Evolutionary conservation across 129 eudicot species (phyloP), one percentile per base, ranked within the genome.

Genomic region (Flaveria sonorensis): DNA sequence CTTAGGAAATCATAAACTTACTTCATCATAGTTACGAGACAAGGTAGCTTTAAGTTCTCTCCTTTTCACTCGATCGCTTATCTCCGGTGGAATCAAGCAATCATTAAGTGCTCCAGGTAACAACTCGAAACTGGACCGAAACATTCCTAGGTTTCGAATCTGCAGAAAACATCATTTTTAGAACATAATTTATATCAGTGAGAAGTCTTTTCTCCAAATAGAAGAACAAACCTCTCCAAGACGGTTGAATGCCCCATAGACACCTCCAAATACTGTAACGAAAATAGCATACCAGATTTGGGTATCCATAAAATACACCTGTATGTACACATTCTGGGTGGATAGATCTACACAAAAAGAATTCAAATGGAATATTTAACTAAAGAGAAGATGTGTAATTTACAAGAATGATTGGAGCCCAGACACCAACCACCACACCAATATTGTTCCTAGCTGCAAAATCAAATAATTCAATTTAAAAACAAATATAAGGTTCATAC

Each of bases 231-330:
- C 97, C 93, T 92, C 96, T 80, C 97, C 97, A 65, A 92, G 92
- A 19, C 97, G 96, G 46, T 92, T 93, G 83, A 89, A 89, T 68
- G 96, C 97, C 40, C 97, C 97, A 87, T 92, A 92, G 48, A 89
- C 85, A 75, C 97, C 97, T 80, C 97, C 97, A 83, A 89, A 92
- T 30, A 92, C 30, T 59, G 97, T 92, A 47, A 96, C 89, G 78
- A 92, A 89, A 82, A 92, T 92, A 74, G 97, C 97, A 83, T 92
- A 92, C 97, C 97, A 92, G 32, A 92, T 92, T 74, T 92, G 97
- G n/a, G n/a, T n/a, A n/a, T n/a, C n/a, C n/a, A n/a, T n/a, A n/a
- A n/a, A n/a, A n/a, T n/a, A n/a, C n/a, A 92, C 97, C 97, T 92
- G 82, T 11, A 75, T 43, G n/a, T n/a, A n/a, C n/a, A 51, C 4